Evolutionary conservation across 345 rosid species (phyloP).

Genomic region (Populus alba): DNA sequence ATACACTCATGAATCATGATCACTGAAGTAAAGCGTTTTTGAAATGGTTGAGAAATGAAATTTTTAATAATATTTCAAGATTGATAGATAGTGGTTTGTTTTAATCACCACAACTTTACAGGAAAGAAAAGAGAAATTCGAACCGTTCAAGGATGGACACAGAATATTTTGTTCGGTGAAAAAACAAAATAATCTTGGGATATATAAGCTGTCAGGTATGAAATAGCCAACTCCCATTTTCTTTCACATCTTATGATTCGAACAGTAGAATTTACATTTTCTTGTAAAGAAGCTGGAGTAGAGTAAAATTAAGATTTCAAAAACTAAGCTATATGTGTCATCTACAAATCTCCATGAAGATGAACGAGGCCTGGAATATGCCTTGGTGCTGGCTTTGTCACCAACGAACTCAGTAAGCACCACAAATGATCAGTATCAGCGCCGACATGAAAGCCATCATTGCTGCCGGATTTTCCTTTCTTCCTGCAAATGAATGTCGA

Average conservation of each 20-base stretch:
- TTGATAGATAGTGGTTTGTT: background rate
- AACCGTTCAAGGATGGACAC: background rate
- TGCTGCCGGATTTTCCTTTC: background rate
- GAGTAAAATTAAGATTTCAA: no score
- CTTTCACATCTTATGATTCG: background rate
- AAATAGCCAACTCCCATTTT: background rate
- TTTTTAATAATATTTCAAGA: background rate
- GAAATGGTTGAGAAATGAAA: no score
- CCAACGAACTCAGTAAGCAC: background rate
- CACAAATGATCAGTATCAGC: background rate
- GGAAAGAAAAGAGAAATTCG: background rate
- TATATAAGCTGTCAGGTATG: background rate
- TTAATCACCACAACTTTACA: background rate
- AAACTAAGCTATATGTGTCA: background rate
- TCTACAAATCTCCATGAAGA: background rate
- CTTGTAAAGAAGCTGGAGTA: background rate
- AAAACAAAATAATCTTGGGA: background rate
- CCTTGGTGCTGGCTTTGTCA: background rate
- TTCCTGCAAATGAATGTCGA: background rate
- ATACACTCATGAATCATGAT: no score
- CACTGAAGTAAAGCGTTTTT: background rate
- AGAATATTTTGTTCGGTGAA: background rate
- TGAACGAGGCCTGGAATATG: background rate
- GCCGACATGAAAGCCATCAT: background rate
- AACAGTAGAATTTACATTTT: background rate